Conservation (phyloP, 78 protist species). For the Cavenderia fasciculata region DNA sequence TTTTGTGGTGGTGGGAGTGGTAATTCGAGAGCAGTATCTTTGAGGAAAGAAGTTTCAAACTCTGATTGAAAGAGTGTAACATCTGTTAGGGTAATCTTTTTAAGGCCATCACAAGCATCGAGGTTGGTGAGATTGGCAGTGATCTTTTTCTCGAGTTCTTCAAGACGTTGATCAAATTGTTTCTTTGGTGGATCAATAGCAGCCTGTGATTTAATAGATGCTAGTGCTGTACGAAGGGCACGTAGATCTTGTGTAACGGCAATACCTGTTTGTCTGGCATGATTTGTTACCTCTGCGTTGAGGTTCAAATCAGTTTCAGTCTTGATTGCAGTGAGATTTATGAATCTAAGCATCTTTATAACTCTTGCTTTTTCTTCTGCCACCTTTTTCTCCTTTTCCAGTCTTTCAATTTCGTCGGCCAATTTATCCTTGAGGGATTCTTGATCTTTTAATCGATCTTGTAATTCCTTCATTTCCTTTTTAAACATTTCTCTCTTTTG, state of each 20-base stretch:
- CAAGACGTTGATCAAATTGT: slow-evolving; percentile 48
- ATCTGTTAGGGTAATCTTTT: slow-evolving; percentile 13
- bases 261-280: slow-evolving; percentile 56
- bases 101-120: slow-evolving; percentile 43
- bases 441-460: slow-evolving; percentile 41
- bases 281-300: slow-evolving; percentile 25
- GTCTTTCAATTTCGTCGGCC: background rate
- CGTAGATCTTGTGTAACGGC: slow-evolving; percentile 45
- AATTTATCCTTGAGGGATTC: slow-evolving; percentile 14
- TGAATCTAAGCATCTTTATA: slow-evolving; percentile 15
- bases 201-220: background rate
- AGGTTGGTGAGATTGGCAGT: slow-evolving; percentile 23
- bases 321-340: slow-evolving; percentile 23
- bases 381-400: slow-evolving; percentile 20
- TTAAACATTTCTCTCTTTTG: slow-evolving; percentile 50
- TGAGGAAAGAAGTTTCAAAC: too few relatives aligned
- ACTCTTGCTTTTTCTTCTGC: slow-evolving; percentile 2
- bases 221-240: slow-evolving; percentile 3
- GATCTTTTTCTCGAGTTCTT: slow-evolving; percentile 42
- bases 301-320: slow-evolving; percentile 37
- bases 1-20: slow-evolving; percentile 11
- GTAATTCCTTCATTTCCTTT: slow-evolving; percentile 59
- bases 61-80: slow-evolving; percentile 12
- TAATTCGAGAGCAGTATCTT: background rate
- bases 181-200: slow-evolving; percentile 18